A percentile compares a stretch with the other conserved stretches of the same genome.
Evolutionary conservation across 2,329 filamentous ascomycete species (phyloP).

Genomic region (Botrytis galanthina): DNA sequence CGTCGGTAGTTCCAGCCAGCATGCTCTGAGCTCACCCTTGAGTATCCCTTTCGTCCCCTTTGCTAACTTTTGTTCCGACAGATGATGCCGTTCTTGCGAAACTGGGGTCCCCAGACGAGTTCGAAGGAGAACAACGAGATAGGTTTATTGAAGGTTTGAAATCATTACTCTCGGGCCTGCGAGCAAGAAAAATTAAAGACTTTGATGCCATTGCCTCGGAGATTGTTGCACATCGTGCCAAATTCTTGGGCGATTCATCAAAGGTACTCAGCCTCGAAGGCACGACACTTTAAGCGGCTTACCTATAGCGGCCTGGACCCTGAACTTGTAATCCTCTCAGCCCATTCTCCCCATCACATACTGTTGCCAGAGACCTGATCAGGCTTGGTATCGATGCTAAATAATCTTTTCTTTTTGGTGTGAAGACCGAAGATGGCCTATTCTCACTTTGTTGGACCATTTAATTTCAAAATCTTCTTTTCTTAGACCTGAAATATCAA

Average conservation of each 20-base stretch:
- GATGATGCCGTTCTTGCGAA: constrained; percentile 73
- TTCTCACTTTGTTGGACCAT: constrained; percentile 4
- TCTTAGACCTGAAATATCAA: constrained; percentile 9
- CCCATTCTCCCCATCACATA: constrained; percentile 21
- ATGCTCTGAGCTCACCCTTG: constrained; percentile 27
- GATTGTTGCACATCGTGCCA: constrained; percentile 65
- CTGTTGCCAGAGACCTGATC: constrained; percentile 20
- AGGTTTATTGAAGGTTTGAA: constrained; percentile 62
- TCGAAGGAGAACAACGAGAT: constrained; percentile 58
- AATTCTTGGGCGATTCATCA: constrained; percentile 62
- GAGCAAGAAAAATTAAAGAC: constrained; percentile 59
- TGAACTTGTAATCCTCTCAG: constrained; percentile 32
- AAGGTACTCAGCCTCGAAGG: constrained; percentile 59
- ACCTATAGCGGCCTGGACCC: constrained; percentile 19
- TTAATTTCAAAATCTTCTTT: constrained; percentile 6
- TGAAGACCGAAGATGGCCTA: not conserved
- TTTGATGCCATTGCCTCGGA: constrained; percentile 65
- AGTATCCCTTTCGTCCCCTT: constrained; percentile 37
- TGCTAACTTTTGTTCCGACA: constrained; percentile 45
- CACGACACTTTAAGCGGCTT: constrained; percentile 29
- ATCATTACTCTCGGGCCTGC: constrained; percentile 58
- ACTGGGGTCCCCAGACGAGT: constrained; percentile 65
- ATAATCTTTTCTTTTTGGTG: constrained; percentile 5
- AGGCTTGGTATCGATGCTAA: constrained; percentile 16
- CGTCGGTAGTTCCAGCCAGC: constrained; percentile 47